These are phyloP conservation scores for Petrea volubilis DNA, from an alignment of 257 asterid genomes.

Conservation along the genomic window DNA sequence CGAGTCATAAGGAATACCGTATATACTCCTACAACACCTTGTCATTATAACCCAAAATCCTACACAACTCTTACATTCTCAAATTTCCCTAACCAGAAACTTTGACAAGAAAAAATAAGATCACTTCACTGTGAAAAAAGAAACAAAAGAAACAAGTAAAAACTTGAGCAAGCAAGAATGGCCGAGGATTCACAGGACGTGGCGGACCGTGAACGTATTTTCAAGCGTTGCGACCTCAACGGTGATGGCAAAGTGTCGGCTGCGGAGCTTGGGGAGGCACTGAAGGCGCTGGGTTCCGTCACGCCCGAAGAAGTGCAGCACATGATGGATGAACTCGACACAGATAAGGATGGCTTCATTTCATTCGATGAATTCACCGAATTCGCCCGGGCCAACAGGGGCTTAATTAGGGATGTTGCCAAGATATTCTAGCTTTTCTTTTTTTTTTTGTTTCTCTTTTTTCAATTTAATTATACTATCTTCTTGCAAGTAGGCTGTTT, in stretches of 20 bases:
- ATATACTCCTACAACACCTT: background rate
- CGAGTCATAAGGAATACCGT: background rate
- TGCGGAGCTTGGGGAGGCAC: slow-evolving; percentile 71
- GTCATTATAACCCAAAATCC: background rate
- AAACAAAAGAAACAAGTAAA: background rate
- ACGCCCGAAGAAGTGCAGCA: slow-evolving; percentile 63
- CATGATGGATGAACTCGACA: slow-evolving; percentile 85
- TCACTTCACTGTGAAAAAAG: too few species aligned
- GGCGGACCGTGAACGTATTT: slow-evolving; percentile 70
- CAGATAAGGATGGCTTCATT: slow-evolving; percentile 78
- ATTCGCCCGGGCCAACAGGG: slow-evolving; percentile 70
- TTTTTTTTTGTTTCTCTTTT: background rate
- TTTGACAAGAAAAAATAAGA: background rate
- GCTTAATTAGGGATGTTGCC: slow-evolving; percentile 75
- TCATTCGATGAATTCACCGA: slow-evolving; percentile 65
- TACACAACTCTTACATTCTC: background rate
- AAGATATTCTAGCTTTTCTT: slow-evolving; percentile 55
- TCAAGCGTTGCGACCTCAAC: slow-evolving; percentile 75
- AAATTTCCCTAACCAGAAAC: background rate
- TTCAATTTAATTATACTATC: background rate
- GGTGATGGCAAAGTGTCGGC: slow-evolving; percentile 89
- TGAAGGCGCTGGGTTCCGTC: slow-evolving; percentile 71
- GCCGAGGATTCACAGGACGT: slow-evolving; percentile 67
- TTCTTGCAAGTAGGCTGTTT: background rate
- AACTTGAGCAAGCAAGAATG: slow-evolving; percentile 33